Evolutionary conservation across 306 rosid genomes (phyloP).

Genomic region (Begonia masoniana): DNA sequence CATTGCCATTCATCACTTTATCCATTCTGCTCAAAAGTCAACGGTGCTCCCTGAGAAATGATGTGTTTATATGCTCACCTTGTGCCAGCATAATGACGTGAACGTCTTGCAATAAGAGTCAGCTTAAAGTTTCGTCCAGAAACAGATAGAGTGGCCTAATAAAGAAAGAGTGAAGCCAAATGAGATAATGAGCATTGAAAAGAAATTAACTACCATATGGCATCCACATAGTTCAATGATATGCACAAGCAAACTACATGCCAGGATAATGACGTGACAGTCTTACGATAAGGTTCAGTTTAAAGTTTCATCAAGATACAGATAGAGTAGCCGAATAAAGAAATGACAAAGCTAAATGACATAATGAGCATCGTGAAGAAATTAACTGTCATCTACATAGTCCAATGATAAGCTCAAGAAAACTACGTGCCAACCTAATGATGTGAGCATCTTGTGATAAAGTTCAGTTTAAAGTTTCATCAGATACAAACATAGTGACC

Average conservation of each 20-base stretch:
- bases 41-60: neutral
- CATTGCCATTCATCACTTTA: neutral
- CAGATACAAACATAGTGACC: slow-evolving; percentile 57
- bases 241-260: neutral
- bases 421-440: slow-evolving; percentile 7
- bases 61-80: slow-evolving; percentile 26
- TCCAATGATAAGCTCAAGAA: neutral
- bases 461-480: slow-evolving; percentile 46
- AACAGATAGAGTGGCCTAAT: slow-evolving; percentile 53
- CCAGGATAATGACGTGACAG: slow-evolving; percentile 25
- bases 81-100: slow-evolving; percentile 97
- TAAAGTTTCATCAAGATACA: slow-evolving; percentile 49
- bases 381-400: neutral
- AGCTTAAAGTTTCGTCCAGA: slow-evolving; percentile 55
- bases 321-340: slow-evolving; percentile 49
- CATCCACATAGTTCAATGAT: too few relatives aligned
- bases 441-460: slow-evolving; percentile 69
- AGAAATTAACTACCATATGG: too few relatives aligned
- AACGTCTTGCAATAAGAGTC: slow-evolving; percentile 83
- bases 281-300: slow-evolving; percentile 66
- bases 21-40: neutral
- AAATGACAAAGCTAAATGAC: neutral
- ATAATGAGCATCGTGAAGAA: neutral
- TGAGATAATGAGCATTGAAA: too few relatives aligned
- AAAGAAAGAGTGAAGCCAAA: slow-evolving; percentile 1